Evolutionary conservation across 345 rosid genomes (phyloP), one percentile per base, ranked within the genome.

Genomic region (Citrus reticulata): DNA sequence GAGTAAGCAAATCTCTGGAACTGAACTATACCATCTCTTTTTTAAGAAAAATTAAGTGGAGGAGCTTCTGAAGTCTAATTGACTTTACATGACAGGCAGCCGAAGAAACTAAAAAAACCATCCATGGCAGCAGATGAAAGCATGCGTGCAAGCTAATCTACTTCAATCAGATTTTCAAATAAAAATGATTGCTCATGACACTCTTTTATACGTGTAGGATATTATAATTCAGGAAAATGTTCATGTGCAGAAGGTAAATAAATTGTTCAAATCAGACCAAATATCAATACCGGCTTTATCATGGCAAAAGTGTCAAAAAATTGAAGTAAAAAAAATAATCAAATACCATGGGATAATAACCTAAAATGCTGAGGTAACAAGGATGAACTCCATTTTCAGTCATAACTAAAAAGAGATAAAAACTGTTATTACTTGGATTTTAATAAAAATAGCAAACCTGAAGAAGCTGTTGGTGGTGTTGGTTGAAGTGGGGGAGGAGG

Each of bases 401-500:
- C 37, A 40, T 9, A 27, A 77, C 37, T 66, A 70, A 27, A 24
- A 68, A 2, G 27, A 65, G 65, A 27, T 27, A 75, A 42, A 27
- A 51, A 34, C n/a, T 66, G 8, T 49, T 2, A 32, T 34, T 10
- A 37, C 57, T 25, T 29, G 35, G 35, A 67, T 66, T 54, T 32
- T 8, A 51, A n/a, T 42, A 67, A 79, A 77, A 79, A 77, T 49
- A 78, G 37, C 83, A 80, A 67, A 90, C 95, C 95, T 79, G 90
- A 66, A 70, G 89, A 54, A 73, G 88, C 22, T 67, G 86, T 0
- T 22, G 85, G 6, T 57, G 89, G 6, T 7, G 87, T 3, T 39
- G 87, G 86, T 72, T 83, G 14, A 69, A 76, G 4, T 73, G 95
- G 88, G 79, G 95, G 84, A n/a, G 93, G 90, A 8, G 94, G 91